Conservation (phyloP, 1,284 basidiomycete species). For the Marasmius sp. region DNA sequence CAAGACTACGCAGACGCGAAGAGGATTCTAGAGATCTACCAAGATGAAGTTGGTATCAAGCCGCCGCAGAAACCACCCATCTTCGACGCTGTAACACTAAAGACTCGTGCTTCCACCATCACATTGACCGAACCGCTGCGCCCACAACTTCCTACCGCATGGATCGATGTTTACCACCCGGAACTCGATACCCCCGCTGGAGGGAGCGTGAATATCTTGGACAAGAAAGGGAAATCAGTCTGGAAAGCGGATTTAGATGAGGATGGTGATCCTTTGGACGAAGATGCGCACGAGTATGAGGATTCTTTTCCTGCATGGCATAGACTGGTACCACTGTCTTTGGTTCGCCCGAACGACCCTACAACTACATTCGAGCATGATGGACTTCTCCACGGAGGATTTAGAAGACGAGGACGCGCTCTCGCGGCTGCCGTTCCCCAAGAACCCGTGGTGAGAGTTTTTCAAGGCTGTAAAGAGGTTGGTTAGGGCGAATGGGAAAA, state of each 20-base stretch:
- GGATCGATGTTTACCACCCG: constrained; percentile 85
- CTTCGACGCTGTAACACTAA: constrained; percentile 62
- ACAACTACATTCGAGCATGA: neutral
- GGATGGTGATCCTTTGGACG: constrained; percentile 62
- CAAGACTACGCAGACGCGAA: constrained; percentile 69
- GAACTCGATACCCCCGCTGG: constrained; percentile 76
- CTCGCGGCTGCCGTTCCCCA: neutral
- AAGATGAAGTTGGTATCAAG: constrained; percentile 56
- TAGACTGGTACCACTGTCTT: constrained; percentile 5
- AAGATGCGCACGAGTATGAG: constrained; percentile 61
- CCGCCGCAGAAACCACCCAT: constrained; percentile 48
- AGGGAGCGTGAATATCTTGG: constrained; percentile 60
- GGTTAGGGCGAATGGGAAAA: constrained; percentile 66
- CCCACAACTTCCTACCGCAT: constrained; percentile 55
- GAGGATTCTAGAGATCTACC: constrained; percentile 61
- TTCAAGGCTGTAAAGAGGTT: constrained; percentile 65
- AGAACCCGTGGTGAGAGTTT: constrained; percentile 35
- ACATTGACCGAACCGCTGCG: constrained; percentile 40
- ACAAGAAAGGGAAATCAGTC: constrained; percentile 47
- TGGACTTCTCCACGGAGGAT: neutral
- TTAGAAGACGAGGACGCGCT: neutral
- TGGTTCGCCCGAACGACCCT: neutral
- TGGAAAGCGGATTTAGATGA: constrained; percentile 76
- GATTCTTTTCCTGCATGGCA: constrained; percentile 67
- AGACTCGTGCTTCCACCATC: constrained; percentile 66